Base-by-base conservation (phyloP, 139 green algal genomes). In the Gonium pectorale region DNA sequence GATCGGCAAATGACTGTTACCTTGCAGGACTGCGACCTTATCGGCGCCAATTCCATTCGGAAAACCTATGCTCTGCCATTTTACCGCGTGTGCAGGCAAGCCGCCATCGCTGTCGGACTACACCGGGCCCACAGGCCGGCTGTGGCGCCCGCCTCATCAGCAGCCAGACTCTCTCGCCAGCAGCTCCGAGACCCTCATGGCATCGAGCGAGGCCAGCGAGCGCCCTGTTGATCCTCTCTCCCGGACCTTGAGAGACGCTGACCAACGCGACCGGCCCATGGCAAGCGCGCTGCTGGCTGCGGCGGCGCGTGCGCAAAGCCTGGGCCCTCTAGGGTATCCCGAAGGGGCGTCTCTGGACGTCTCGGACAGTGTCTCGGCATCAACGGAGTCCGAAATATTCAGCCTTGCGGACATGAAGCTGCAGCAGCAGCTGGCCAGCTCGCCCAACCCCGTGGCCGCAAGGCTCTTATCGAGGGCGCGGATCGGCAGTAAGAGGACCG, bases 161-260 rank as follows among this genome's bases (percentile, higher is more conserved):
- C 24, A 37, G 4, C 46, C 46, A 7, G 38, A 69, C 40, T 54
- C 54, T 0, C 56, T 81, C 4, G 69, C 38, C 17, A 81, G 54
- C 38, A 81, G 73, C 52, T 81, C 73, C 26, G 73, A 81, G 46
- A 81, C 73, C 22, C 38, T 81, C 11, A 56, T 81, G 54, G 54
- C 73, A 0, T 69, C 54, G 0, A 70, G 54, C 52, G 73, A 81
- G 37, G 73, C 73, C 54, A 81, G 73, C 73, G 38, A 15, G 13
- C 46, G 51, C 24, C 11, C 22, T 9, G 40, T 51, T 1, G 73
- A 81, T 40, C 35, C 73, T 5, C 24, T 81, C 21, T 40, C 73
- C 0, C 54, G 54, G 26, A 40, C 73, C 8, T 29, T 69, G 26
- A 37, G 22, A 11, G 52, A 69, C 40, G 73, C 37, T 6, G 21